Evolutionary conservation across 306 rosid species (phyloP).

Genomic region (Styphnolobium japonicum): DNA sequence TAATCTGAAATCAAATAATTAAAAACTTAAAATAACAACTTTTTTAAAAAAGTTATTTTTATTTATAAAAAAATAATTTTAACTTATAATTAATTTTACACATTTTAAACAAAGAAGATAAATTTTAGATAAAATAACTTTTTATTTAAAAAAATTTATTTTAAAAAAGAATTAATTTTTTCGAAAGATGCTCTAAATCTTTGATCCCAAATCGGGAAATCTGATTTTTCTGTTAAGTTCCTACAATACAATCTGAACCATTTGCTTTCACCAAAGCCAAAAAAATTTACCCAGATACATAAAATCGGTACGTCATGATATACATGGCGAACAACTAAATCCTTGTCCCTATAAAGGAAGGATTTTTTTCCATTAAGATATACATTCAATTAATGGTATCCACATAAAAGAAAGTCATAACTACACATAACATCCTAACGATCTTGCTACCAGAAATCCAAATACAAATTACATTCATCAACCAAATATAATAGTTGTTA

Average conservation of each 20-base stretch:
- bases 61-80: too few species aligned
- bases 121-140: too few species aligned
- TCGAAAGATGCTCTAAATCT: too few species aligned
- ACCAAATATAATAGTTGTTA: conserved; percentile 22
- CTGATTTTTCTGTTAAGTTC: not conserved
- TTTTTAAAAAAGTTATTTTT: too few species aligned
- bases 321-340: not conserved
- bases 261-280: not conserved
- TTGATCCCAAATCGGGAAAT: not conserved
- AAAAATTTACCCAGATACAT: not conserved
- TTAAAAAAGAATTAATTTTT: too few species aligned
- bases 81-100: too few species aligned
- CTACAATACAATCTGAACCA: not conserved
- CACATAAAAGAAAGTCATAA: conserved; percentile 19
- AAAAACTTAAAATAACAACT: too few species aligned
- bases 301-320: not conserved
- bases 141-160: too few species aligned
- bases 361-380: conserved; percentile 7
- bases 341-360: not conserved
- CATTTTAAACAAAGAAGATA: too few species aligned
- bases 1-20: too few species aligned
- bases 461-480: conserved; percentile 4
- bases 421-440: not conserved
- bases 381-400: not conserved
- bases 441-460: not conserved